Percentiles rank a stretch among this genome's conserved stretches.
Conservation (phyloP, 495 filamentous ascomycete genomes). For the Aspergillus steynii region DNA sequence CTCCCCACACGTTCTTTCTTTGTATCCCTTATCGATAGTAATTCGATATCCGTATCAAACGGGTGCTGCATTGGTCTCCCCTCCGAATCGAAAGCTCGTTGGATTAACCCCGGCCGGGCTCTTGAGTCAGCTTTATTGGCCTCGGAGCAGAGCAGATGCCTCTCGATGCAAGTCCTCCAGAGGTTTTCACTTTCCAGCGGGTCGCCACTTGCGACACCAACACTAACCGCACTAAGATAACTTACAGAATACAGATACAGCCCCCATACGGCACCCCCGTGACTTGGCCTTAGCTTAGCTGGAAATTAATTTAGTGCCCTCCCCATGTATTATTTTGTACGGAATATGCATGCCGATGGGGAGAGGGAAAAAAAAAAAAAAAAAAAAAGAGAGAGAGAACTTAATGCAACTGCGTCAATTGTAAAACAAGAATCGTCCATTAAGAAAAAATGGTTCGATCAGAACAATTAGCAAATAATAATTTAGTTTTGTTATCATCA, state of each 20-base stretch:
- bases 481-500: not conserved
- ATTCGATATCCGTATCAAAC: not conserved
- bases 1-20: not conserved
- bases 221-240: not conserved
- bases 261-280: not conserved
- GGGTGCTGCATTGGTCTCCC: not conserved
- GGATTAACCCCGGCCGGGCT: no score
- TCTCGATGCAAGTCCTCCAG: no score
- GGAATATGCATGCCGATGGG: not conserved
- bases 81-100: no score
- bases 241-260: not conserved
- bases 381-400: not conserved
- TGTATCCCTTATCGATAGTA: not conserved
- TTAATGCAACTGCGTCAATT: not conserved
- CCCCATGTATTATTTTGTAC: no score
- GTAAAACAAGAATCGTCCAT: not conserved
- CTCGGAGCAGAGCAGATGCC: no score
- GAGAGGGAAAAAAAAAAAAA: not conserved
- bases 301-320: not conserved
- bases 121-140: no score
- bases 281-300: not conserved
- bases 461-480: not conserved
- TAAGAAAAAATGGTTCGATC: not conserved
- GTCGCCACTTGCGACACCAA: not conserved
- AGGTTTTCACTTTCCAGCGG: not conserved